These are phyloP conservation scores for Thozetella sp. DNA, from an alignment of 495 filamentous ascomycete genomes.

Conservation along the genomic window DNA sequence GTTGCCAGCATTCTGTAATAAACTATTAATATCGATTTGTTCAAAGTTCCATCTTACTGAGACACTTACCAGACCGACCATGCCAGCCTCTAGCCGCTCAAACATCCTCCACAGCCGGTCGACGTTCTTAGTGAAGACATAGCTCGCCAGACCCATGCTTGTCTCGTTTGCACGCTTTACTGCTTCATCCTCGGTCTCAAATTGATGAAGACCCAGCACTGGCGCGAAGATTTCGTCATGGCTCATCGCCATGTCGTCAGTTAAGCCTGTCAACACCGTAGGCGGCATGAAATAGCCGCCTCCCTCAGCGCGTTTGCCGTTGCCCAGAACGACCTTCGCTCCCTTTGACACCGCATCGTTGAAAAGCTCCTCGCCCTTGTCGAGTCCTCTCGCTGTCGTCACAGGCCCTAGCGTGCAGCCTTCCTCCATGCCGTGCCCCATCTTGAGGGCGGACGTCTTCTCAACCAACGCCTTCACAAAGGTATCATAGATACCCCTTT, in stretches of 20 bases:
- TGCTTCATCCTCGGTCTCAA: slow-evolving; percentile 71
- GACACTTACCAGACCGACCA: slow-evolving; percentile 65
- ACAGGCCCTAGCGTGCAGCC: slow-evolving; percentile 69
- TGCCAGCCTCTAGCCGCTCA: slow-evolving; percentile 75
- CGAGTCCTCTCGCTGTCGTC: slow-evolving; percentile 63
- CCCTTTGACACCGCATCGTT: slow-evolving; percentile 64
- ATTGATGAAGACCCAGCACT: slow-evolving; percentile 66
- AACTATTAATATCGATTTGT: not conserved
- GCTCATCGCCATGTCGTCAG: slow-evolving; percentile 64
- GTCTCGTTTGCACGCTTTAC: slow-evolving; percentile 65
- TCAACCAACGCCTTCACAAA: slow-evolving; percentile 58
- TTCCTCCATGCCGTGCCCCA: slow-evolving; percentile 63
- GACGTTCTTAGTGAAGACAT: slow-evolving; percentile 75
- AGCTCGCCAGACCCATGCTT: slow-evolving; percentile 70
- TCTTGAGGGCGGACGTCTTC: slow-evolving; percentile 54
- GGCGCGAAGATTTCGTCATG: slow-evolving; percentile 74
- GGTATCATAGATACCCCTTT: slow-evolving; percentile 54
- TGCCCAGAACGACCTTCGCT: slow-evolving; percentile 60
- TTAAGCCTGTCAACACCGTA: slow-evolving; percentile 66
- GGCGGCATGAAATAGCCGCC: slow-evolving; percentile 74
- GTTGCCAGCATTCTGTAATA: slow-evolving; percentile 40
- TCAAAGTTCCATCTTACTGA: not conserved
- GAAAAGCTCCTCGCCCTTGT: slow-evolving; percentile 64
- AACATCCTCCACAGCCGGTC: slow-evolving; percentile 72
- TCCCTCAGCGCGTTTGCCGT: slow-evolving; percentile 44